phyloP scores from a whole-genome alignment of 495 filamentous ascomycete species.

The Rostrohypoxylon terebratum region DNA sequence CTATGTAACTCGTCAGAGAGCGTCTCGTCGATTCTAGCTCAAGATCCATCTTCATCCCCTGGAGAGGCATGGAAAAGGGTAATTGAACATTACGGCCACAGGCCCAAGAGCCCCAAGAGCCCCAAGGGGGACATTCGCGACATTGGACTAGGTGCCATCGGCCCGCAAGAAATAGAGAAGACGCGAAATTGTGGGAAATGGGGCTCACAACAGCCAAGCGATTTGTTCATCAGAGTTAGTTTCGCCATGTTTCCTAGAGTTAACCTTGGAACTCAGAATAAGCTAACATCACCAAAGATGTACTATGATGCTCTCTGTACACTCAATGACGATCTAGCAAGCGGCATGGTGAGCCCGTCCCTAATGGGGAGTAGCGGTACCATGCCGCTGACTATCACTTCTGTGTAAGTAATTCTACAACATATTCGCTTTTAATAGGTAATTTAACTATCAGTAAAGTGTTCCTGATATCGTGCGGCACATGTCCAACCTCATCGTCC shows the following conservation, averaged over 20 bases:
- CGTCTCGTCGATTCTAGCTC: conserved; percentile 67
- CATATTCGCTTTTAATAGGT: neutral
- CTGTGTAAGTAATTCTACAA: conserved; percentile 55
- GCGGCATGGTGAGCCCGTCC: conserved; percentile 72
- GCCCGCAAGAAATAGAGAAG: conserved; percentile 60
- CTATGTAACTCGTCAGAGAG: conserved; percentile 64
- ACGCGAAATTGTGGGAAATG: conserved; percentile 74
- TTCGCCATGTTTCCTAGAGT: neutral
- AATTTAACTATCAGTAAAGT: conserved; percentile 39
- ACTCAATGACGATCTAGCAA: conserved; percentile 66
- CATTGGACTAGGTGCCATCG: conserved; percentile 39
- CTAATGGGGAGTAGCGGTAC: conserved; percentile 77
- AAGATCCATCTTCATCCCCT: conserved; percentile 64
- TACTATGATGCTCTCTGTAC: conserved; percentile 74
- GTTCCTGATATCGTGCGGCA: conserved; percentile 78
- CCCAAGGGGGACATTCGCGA: conserved; percentile 41
- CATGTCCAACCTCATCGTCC: conserved; percentile 78
- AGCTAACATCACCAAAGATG: conserved; percentile 55
- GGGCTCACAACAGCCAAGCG: conserved; percentile 70
- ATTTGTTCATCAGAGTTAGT: conserved; percentile 71
- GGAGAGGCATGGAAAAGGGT: conserved; percentile 66
- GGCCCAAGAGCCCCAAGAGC: neutral
- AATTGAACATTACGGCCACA: conserved; percentile 53
- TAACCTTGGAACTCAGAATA: neutral
- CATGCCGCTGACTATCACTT: conserved; percentile 76